phyloP scores from a whole-genome alignment of 352 stramenopile species.

The Phytopythium boreale region DNA sequence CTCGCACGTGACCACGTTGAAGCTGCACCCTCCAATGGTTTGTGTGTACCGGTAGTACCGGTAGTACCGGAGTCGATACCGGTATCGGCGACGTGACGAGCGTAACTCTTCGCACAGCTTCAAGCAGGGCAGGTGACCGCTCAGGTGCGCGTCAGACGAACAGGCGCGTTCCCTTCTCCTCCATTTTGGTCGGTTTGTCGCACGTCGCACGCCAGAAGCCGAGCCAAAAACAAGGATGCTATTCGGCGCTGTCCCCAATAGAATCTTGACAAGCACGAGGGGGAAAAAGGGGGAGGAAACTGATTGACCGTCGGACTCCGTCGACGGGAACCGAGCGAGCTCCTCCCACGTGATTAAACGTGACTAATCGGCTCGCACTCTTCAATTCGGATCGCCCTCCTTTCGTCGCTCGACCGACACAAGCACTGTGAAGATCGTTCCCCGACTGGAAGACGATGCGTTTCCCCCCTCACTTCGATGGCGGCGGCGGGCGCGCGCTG shows the following conservation, averaged over 20 bases:
- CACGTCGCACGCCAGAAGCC: neutral
- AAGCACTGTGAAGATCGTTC: neutral
- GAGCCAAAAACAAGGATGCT: neutral
- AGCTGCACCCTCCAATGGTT: too few species aligned
- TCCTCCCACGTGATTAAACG: neutral
- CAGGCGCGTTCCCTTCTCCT: neutral
- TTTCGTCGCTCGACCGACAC: too few species aligned
- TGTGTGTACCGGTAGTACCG: too few species aligned
- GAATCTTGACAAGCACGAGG: neutral
- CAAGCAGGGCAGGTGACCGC: slow-evolving; percentile 1
- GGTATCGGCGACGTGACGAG: too few species aligned
- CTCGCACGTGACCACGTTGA: too few species aligned
- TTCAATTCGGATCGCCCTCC: neutral
- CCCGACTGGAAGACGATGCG: neutral
- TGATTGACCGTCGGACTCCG: neutral
- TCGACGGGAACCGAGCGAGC: too few species aligned
- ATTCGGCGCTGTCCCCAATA: neutral
- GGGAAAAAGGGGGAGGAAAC: neutral
- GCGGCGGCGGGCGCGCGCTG: neutral
- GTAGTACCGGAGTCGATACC: too few species aligned
- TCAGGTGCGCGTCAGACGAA: slow-evolving; percentile 4
- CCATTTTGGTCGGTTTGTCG: neutral
- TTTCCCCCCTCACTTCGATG: neutral
- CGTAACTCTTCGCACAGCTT: neutral
- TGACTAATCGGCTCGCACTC: neutral